phyloP scores from a whole-genome alignment of 2,329 filamentous ascomycete species.

The Cladosporium velox region DNA sequence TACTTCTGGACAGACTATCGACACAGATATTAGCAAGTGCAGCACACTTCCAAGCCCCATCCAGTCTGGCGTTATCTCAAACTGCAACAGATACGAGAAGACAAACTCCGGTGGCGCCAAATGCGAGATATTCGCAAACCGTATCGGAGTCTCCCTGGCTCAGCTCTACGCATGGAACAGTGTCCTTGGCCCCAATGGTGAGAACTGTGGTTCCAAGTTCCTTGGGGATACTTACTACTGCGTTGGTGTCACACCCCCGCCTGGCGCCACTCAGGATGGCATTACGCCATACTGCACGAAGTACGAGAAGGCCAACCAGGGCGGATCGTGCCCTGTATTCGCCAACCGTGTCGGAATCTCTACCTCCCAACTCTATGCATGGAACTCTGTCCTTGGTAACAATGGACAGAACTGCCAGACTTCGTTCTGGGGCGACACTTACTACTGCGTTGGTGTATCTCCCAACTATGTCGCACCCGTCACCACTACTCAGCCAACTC shows the following conservation, averaged over 20 bases:
- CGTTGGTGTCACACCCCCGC: slow-evolving; percentile 24
- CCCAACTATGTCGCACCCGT: slow-evolving; percentile 19
- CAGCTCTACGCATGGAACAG: slow-evolving; percentile 27
- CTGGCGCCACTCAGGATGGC: slow-evolving; percentile 32
- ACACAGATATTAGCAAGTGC: slow-evolving; percentile 22
- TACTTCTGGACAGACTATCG: slow-evolving; percentile 25
- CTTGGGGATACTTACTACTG: slow-evolving; percentile 24
- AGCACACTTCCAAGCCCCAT: slow-evolving; percentile 11
- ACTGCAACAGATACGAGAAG: slow-evolving; percentile 25
- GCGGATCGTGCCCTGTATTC: slow-evolving; percentile 14
- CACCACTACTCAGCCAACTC: slow-evolving; percentile 20
- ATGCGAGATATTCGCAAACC: slow-evolving; percentile 22
- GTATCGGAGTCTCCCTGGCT: slow-evolving; percentile 17
- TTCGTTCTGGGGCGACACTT: slow-evolving; percentile 23
- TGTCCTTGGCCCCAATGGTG: slow-evolving; percentile 24
- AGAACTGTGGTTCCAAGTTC: slow-evolving; percentile 25
- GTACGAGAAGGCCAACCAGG: slow-evolving; percentile 14
- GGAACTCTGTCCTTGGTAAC: slow-evolving; percentile 24
- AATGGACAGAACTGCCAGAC: slow-evolving; percentile 24
- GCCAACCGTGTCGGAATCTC: slow-evolving; percentile 14
- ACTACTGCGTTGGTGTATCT: slow-evolving; percentile 24
- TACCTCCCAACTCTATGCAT: slow-evolving; percentile 20
- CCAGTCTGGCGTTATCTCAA: slow-evolving; percentile 23
- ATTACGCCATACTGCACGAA: slow-evolving; percentile 32
- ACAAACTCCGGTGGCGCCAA: slow-evolving; percentile 21